A percentile compares a stretch with the other conserved stretches of the same genome.
Conservation (phyloP, 2,329 filamentous ascomycete genomes). For the Diaporthe nobilis region DNA sequence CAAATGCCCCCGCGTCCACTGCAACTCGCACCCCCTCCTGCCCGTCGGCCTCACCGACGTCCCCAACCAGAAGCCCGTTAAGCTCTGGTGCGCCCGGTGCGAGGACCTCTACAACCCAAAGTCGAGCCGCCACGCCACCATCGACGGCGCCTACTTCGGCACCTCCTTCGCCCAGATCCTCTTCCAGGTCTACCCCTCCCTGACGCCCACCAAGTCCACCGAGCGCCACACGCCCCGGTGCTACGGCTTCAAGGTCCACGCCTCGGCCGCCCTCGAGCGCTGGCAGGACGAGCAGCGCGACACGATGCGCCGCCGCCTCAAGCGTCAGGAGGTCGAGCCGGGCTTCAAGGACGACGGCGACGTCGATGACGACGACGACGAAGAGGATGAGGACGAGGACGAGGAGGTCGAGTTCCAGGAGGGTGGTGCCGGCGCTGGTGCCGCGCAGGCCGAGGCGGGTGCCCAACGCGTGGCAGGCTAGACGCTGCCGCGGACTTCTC, state of each 20-base stretch:
- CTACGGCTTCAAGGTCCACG: conserved; percentile 97
- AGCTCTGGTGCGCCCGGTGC: conserved; percentile 96
- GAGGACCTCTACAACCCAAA: conserved; percentile 99
- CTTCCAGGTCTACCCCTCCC: conserved; percentile 95
- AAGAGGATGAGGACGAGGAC: conserved; percentile 71
- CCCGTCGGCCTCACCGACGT: conserved; percentile 96
- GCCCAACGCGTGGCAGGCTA: conserved; percentile 25
- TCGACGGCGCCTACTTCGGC: conserved; percentile 98
- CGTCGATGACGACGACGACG: conserved; percentile 73
- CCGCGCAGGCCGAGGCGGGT: conserved; percentile 20
- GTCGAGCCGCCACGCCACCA: conserved; percentile 92
- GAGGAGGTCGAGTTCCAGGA: conserved; percentile 57
- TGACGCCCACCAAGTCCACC: conserved; percentile 88
- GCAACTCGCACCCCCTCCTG: conserved; percentile 91
- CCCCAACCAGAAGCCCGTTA: conserved; percentile 89
- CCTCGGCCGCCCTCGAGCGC: conserved; percentile 85
- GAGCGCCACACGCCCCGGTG: conserved; percentile 91
- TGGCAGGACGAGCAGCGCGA: conserved; percentile 91
- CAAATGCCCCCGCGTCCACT: conserved; percentile 97
- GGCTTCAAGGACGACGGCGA: conserved; percentile 82
- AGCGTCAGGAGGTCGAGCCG: conserved; percentile 80
- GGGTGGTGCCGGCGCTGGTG: conserved; percentile 44
- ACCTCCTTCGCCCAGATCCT: conserved; percentile 99
- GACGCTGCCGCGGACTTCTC: not conserved
- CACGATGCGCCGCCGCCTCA: conserved; percentile 84